These are phyloP conservation scores for Cyberlindnera mississippiensis DNA, from an alignment of 805 yeast species.

Conservation along the genomic window DNA sequence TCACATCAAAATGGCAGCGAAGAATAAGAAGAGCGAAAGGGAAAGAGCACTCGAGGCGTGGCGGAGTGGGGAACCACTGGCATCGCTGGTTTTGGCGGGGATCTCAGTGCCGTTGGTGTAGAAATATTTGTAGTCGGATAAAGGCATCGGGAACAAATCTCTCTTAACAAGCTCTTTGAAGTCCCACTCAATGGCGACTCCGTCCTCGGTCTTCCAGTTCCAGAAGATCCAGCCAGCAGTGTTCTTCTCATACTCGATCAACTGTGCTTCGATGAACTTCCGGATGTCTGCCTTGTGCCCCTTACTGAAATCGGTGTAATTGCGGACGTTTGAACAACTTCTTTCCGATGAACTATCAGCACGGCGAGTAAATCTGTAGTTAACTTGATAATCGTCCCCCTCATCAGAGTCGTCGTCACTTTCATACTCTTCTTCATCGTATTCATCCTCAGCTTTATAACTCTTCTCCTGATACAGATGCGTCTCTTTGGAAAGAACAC, in stretches of 20 bases:
- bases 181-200: slow-evolving; percentile 60
- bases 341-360: neutral
- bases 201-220: slow-evolving; percentile 62
- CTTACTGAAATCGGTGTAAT: slow-evolving; percentile 39
- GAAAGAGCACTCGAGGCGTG: neutral
- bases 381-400: neutral
- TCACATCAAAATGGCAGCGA: no score
- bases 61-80: neutral
- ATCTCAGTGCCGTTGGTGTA: slow-evolving; percentile 23
- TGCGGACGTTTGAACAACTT: slow-evolving; percentile 38
- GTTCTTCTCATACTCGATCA: slow-evolving; percentile 45
- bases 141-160: slow-evolving; percentile 60
- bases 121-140: slow-evolving; percentile 48
- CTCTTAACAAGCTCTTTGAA: slow-evolving; percentile 44
- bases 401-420: slow-evolving; percentile 1
- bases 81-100: slow-evolving; percentile 1
- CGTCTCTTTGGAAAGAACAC: neutral
- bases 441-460: neutral
- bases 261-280: slow-evolving; percentile 56
- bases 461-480: neutral
- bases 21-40: neutral
- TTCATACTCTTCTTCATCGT: neutral
- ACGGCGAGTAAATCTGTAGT: slow-evolving; percentile 1
- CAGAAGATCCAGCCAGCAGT: slow-evolving; percentile 65
- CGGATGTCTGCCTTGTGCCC: slow-evolving; percentile 43